Evolutionary conservation across 2,329 filamentous ascomycete species (phyloP), one percentile per base, ranked within the genome.

Genomic region (Didymella lethalis): DNA sequence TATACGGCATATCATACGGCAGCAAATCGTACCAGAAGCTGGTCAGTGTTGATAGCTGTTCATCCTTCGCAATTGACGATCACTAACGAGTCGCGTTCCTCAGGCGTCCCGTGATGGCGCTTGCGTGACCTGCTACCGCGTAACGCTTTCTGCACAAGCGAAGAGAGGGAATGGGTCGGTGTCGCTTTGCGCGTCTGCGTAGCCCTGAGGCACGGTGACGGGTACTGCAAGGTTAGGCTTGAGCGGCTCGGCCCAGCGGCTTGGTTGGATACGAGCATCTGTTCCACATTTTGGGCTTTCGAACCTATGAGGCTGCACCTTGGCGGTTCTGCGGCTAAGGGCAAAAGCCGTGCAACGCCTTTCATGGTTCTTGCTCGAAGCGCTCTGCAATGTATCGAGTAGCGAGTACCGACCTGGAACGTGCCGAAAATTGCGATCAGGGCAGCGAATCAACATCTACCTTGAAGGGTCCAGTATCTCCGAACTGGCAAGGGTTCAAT

Each of bases 211-310:
- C 20, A 2, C 28, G 18, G n/a, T 53, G 32, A 40, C 14, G 25
- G 7, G 11, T 23, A 25, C 7, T 25, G 20, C 43, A 53, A 36
- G 28, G 11, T 29, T 31, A 48, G 52, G 32, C 36, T 36, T 28
- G 38, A 31, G 29, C 45, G 52, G 52, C 45, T 44, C 52, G 52
- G 45, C 20, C 36, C 52, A 48, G 20, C 14, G 20, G 20, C 16
- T 45, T 46, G 29, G 36, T 29, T 25, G 28, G 23, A 3, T 23
- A 34, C n/a, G 23, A 28, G 38, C 31, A 5, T 41, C 3, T 29
- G 16, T 31, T 25, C 50, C 52, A 36, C 36, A 18, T 34, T 48
- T 48, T 36, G 43, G 10, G 32, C 18, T 48, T 43, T 54, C 4
- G 23, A 10, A 26, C 11, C n/a, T 23, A n/a, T 47, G 51, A 34